Conservation (phyloP, 495 filamentous ascomycete genomes). For the Astrothelium subdiscretum region DNA sequence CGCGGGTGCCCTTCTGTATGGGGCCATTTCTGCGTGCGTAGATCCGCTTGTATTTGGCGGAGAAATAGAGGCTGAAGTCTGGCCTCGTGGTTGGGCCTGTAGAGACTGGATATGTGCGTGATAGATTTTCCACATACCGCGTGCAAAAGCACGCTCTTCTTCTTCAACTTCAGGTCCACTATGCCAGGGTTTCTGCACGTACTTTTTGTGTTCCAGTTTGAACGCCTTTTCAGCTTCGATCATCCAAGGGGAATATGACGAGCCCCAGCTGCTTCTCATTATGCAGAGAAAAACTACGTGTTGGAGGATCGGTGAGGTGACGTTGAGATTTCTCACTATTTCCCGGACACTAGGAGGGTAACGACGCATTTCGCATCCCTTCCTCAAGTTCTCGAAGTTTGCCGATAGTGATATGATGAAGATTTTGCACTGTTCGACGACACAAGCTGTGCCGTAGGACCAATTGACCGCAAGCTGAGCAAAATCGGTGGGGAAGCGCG, state of each 20-base stretch:
- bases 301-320: slow-evolving; percentile 13
- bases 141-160: neutral
- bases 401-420: neutral
- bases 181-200: neutral
- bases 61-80: neutral
- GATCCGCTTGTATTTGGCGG: neutral
- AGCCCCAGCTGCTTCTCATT: slow-evolving; percentile 10
- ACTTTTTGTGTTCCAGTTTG: neutral
- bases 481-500: slow-evolving; percentile 12
- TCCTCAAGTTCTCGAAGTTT: neutral
- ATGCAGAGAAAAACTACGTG: slow-evolving; percentile 14
- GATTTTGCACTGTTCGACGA: neutral
- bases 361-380: neutral
- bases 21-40: neutral
- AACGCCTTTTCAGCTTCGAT: slow-evolving; percentile 1
- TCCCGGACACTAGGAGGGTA: slow-evolving; percentile 16
- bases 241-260: neutral
- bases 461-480: slow-evolving; percentile 5
- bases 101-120: neutral
- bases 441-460: neutral
- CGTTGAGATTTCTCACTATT: slow-evolving; percentile 7
- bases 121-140: neutral
- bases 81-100: neutral
- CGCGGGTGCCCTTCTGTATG: neutral
- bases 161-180: neutral